Base-by-base conservation (phyloP, 306 rosid species). In the Casuarina glauca region DNA sequence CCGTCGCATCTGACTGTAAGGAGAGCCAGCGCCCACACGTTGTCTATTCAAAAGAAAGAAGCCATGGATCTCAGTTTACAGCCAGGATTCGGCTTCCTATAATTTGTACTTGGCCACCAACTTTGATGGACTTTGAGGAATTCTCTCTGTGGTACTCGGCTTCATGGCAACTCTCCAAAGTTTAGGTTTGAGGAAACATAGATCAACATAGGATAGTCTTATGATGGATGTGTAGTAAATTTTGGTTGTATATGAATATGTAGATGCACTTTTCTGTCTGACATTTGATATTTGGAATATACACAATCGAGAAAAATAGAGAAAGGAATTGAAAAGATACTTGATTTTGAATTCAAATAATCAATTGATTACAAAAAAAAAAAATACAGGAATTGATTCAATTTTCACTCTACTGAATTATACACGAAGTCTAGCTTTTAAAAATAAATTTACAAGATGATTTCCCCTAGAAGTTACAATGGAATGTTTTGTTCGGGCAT, bases 81-180 rank as follows among this genome's bases (percentile, higher is more conserved):
- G 45, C 63, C 51, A 17, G 58, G 26, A 20, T 74, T 68, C 9
- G 1, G 81, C 51, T 70, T 53, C 62, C 46, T 15, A 63, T 16
- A 4, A 62, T 16, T 20, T 52, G 69, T 50, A 53, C 19, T 62
- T 12, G 50, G 44, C 70, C 70, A 15, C 42, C 70, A 35, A 69
- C 70, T 20, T 26, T 41, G 45, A 67, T 64, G 68, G 66, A 72
- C 51, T 32, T 26, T 12, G 16, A 66, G 57, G 61, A 57, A 48
- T 68, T 82, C 73, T 43, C 26, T 3, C 68, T 68, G 67, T 15
- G 11, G 3, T 35, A 16, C 12, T 8, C 16, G 57, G 43, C 12
- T 32, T 61, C 3, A 57, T 2, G 2, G 6, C 71, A 4, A 66
- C 26, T 17, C 48, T 43, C n/a, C 26, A 13, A 6, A 41, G 7